Conservation (phyloP, 352 stramenopile genomes). For the Pythium phragmiticola region DNA sequence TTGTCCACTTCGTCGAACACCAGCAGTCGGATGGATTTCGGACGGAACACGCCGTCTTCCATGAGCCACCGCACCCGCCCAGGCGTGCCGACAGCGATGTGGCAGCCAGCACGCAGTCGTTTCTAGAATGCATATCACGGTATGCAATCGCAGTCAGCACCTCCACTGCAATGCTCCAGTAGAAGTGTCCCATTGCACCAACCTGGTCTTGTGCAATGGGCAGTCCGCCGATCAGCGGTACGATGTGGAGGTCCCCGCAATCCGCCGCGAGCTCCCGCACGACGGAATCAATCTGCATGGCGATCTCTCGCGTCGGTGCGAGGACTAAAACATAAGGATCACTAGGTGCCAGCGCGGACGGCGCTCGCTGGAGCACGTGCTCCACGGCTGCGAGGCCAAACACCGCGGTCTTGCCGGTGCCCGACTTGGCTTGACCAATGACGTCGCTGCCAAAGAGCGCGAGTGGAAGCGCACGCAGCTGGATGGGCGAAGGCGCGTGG, state of each 20-base stretch:
- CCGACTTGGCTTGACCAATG: conserved; percentile 80
- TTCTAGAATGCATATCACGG: conserved; percentile 6
- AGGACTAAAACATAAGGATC: conserved; percentile 59
- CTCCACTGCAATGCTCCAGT: background rate
- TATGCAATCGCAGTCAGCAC: background rate
- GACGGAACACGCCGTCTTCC: conserved; percentile 47
- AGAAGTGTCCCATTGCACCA: background rate
- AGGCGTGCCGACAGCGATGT: conserved; percentile 72
- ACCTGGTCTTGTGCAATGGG: conserved; percentile 63
- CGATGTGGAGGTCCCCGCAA: conserved; percentile 35
- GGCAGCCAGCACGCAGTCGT: conserved; percentile 44
- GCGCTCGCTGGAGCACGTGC: conserved; percentile 42
- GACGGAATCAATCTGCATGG: conserved; percentile 71
- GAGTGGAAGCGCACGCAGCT: conserved; percentile 62
- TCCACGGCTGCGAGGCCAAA: conserved; percentile 70
- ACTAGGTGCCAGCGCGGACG: conserved; percentile 6
- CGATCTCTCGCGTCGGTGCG: conserved; percentile 77
- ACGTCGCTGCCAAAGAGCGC: conserved; percentile 82
- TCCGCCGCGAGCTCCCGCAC: conserved; percentile 52
- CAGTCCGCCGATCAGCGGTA: conserved; percentile 62
- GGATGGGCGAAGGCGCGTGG: conserved; percentile 59
- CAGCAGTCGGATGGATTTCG: conserved; percentile 53
- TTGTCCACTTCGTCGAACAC: conserved; percentile 86
- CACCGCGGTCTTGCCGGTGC: conserved; percentile 80
- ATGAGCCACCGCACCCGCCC: conserved; percentile 72